Evolutionary conservation across 78 protist genomes (phyloP).

Genomic region (Dictyostelium brefeldianum): DNA sequence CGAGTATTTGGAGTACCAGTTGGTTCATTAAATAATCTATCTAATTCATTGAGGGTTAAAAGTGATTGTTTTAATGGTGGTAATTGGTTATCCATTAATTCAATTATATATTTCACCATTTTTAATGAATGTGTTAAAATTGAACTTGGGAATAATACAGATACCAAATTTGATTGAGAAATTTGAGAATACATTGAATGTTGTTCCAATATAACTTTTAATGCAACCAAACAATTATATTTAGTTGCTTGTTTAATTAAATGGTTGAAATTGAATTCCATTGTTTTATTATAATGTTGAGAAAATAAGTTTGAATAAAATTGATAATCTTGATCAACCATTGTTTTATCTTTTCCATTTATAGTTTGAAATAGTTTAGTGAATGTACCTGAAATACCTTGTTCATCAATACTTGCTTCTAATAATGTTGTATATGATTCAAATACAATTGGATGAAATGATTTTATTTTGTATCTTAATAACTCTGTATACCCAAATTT

Average conservation of each 20-base stretch:
- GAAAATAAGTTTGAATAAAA: conserved; percentile 1
- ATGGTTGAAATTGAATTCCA: not conserved
- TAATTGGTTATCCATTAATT: too few relatives aligned
- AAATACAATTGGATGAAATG: not conserved
- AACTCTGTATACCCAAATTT: not conserved
- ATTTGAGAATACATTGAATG: too few relatives aligned
- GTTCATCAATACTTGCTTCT: not conserved
- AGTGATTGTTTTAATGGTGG: too few relatives aligned
- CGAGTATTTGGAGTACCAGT: too few relatives aligned
- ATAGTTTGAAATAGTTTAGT: not conserved
- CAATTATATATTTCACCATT: too few relatives aligned
- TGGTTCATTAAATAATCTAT: too few relatives aligned
- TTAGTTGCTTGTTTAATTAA: not conserved
- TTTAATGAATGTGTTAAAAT: too few relatives aligned
- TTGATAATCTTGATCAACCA: not conserved
- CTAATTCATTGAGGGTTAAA: too few relatives aligned
- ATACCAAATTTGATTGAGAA: too few relatives aligned
- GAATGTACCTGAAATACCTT: not conserved
- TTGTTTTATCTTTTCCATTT: not conserved
- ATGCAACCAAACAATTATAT: not conserved
- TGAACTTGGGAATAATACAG: too few relatives aligned
- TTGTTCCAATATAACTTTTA: too few relatives aligned
- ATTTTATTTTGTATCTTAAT: not conserved
- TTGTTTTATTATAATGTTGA: not conserved
- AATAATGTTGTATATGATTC: not conserved